Evolutionary conservation across 2,329 filamentous ascomycete species (phyloP), one percentile per base, ranked within the genome.

Genomic region (Penicillium sp.): DNA sequence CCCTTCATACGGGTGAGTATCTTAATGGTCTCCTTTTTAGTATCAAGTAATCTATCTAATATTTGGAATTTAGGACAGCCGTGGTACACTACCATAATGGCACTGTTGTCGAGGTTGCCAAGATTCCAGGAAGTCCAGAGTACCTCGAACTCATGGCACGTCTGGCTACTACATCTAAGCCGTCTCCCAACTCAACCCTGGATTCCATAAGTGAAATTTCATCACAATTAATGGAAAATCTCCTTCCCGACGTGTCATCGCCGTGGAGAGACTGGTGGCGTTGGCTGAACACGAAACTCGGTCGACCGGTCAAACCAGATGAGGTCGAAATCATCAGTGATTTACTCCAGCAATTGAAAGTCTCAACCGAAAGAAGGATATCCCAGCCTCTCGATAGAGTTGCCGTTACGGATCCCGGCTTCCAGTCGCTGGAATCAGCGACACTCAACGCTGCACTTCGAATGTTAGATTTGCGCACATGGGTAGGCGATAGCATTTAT

Each of bases 351-450:
- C 2, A 41, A 48, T n/a, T 55, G n/a, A 28, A 53, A 41, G 6
- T 33, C 19, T 21, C 24, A 26, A 49, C 53, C 15, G 45, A 53
- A 32, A 48, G 33, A 1, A 10, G 29, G 37, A 44, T 53, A 3
- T 48, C 33, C 31, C 42, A 53, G 13, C 4, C 34, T 24, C 44
- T 55, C 13, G 48, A 49, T n/a, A 51, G 48, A 2, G 45, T 55
- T 45, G 53, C 53, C 6, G 32, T 55, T 40, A 34, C 45, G n/a
- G 43, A 49, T n/a, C 53, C 51, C 13, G 51, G 50, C 35, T 39
- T 55, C 15, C 22, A 22, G 2, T 43, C 43, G 1, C 26, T 55
- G 4, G 40, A 10, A 21, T 1, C 26, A 37, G 17, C 3, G 28
- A 44, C 38, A 29, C 19, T 53, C 19, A 55, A 55, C 32, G 44